Evolutionary conservation across 331 rosid genomes (phyloP).

Genomic region (Telfairia occidentalis): DNA sequence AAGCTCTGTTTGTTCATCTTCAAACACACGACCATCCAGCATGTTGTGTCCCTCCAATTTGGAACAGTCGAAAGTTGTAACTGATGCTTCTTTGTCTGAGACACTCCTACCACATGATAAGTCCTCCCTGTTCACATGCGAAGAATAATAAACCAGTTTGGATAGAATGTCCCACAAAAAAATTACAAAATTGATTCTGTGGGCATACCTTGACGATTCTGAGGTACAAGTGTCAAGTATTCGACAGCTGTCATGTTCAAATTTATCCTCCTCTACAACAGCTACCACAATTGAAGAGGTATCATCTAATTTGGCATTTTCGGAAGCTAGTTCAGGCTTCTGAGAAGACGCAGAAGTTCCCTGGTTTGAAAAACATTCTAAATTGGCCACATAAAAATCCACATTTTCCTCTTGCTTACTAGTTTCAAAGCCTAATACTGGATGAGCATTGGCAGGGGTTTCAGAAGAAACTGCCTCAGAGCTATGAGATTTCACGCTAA

Average conservation of each 20-base stretch:
- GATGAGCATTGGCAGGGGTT: slow-evolving; percentile 33
- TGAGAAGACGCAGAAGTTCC: slow-evolving; percentile 22
- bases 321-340: slow-evolving; percentile 24
- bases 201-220: slow-evolving; percentile 21
- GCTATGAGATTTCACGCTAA: slow-evolving; percentile 32
- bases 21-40: slow-evolving; percentile 16
- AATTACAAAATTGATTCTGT: background rate
- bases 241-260: slow-evolving; percentile 17
- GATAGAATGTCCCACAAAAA: slow-evolving; percentile 17
- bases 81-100: slow-evolving; percentile 29
- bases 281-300: slow-evolving; percentile 19
- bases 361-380: slow-evolving; percentile 22
- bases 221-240: slow-evolving; percentile 31
- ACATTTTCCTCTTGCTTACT: slow-evolving; percentile 25
- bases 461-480: slow-evolving; percentile 33
- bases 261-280: slow-evolving; percentile 32
- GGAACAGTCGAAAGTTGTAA: slow-evolving; percentile 27
- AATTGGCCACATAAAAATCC: slow-evolving; percentile 25
- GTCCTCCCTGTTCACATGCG: slow-evolving; percentile 26
- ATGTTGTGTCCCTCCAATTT: slow-evolving; percentile 28
- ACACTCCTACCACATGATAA: slow-evolving; percentile 20
- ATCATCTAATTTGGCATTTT: slow-evolving; percentile 24
- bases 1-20: slow-evolving; percentile 23
- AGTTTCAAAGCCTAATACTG: slow-evolving; percentile 21
- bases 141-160: slow-evolving; percentile 18